Evolutionary conservation across 352 stramenopile species (phyloP), one percentile per base, ranked within the genome.

Genomic region (Aphanomyces euteiches): DNA sequence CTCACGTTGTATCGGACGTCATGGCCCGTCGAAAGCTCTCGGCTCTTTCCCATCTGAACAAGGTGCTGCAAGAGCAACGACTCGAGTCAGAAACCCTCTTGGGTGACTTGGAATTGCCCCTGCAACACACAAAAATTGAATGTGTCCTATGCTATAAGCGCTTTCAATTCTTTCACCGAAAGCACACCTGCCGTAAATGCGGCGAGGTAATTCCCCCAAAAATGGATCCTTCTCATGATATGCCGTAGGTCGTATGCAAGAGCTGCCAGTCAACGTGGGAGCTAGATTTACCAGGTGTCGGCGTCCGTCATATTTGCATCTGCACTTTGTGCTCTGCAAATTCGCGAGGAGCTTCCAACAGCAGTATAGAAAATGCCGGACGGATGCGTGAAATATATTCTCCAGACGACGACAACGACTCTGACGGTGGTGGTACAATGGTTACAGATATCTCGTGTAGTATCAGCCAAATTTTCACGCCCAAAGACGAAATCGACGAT

Each of bases 81-180:
- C 74, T 95, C 21, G 92, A 86, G 74, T 92, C 79, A 19, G 88
- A 81, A 13, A 80, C 85, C 3, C 61, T 95, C 53, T 77, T 95
- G 2, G 87, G 87, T 4, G 87, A 95, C 74, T 72, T 95, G 19
- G 87, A 95, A 50, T 81, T 95, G 12, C 48, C 70, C 56, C 12
- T 63, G 39, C 66, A 75, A 69, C 54, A 78, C 67, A 37, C 65
- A 67, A 79, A 19, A 39, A 70, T 63, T 28, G 64, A 70, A 56
- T 95, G 87, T 43, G 84, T 91, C 40, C 78, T 90, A 50, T 95
- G 87, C 45, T 95, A 90, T 70, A 81, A 84, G 7, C 72, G 84
- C 47, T 92, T 95, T 69, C 71, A 78, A 7, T 79, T 72, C 7
- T 78, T 85, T 48, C 82, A 78, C 15, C 53, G 53, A 48, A 70